Conservation (phyloP, 1,139 yeast species). For the Protomyces arabidopsidicola region DNA sequence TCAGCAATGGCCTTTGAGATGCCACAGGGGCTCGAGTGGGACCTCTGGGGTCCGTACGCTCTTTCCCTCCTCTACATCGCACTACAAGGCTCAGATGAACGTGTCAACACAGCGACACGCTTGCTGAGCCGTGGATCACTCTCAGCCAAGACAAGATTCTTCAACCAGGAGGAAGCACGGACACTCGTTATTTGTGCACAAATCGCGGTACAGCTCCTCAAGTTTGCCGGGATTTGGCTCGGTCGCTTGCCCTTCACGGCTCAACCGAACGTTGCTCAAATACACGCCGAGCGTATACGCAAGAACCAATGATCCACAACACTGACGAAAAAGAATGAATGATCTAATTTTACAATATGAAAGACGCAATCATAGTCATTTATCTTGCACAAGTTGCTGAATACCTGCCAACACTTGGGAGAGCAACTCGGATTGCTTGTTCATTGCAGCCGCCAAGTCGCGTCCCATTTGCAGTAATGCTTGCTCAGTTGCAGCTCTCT, state of each 20-base stretch:
- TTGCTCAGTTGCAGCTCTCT: background rate
- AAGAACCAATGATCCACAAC: background rate
- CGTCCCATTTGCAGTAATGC: background rate
- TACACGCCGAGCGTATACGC: background rate
- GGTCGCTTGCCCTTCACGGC: constrained; percentile 6
- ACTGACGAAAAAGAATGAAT: background rate
- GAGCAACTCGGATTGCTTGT: background rate
- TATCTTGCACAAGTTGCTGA: background rate
- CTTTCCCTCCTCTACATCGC: constrained; percentile 19
- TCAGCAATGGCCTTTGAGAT: constrained; percentile 5
- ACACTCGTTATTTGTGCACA: constrained; percentile 7
- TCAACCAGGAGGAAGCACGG: constrained; percentile 17
- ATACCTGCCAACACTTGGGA: constrained; percentile 1
- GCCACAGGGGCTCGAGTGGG: constrained; percentile 7
- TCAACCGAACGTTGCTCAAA: background rate
- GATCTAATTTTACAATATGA: background rate
- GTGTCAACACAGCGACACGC: constrained; percentile 11
- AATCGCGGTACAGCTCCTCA: constrained; percentile 1
- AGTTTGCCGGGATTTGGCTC: constrained; percentile 8
- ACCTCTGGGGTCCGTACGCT: constrained; percentile 15
- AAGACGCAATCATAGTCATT: background rate
- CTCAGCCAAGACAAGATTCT: constrained; percentile 2
- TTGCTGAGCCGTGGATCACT: constrained; percentile 10
- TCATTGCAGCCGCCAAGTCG: background rate
- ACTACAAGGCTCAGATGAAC: constrained; percentile 4